Evolutionary conservation across 2,329 filamentous ascomycete genomes (phyloP).

Genomic region (Fusarium clavum): DNA sequence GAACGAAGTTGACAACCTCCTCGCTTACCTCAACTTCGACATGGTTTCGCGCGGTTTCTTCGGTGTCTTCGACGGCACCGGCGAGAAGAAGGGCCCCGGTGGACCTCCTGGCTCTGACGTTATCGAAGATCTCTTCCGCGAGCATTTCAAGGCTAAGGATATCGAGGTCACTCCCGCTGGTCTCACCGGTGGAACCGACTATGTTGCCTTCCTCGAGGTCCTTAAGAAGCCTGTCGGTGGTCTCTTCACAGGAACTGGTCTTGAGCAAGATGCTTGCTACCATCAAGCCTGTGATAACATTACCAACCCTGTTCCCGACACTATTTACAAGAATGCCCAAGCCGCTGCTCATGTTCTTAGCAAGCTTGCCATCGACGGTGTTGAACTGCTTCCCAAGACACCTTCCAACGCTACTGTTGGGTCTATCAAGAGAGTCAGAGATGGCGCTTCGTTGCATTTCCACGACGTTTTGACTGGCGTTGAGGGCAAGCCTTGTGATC

Average conservation of each 20-base stretch:
- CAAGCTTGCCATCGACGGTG: conserved; percentile 40
- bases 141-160: conserved; percentile 50
- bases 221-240: conserved; percentile 65
- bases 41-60: conserved; percentile 54
- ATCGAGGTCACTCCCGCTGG: conserved; percentile 46
- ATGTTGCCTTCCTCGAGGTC: conserved; percentile 68
- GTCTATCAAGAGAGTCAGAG: conserved; percentile 31
- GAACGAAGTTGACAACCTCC: conserved; percentile 50
- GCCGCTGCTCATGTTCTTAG: conserved; percentile 61
- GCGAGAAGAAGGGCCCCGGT: conserved; percentile 52
- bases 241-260: conserved; percentile 65
- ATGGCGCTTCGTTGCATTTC: conserved; percentile 36
- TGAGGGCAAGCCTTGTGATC: conserved; percentile 40
- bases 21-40: conserved; percentile 57
- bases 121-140: conserved; percentile 50
- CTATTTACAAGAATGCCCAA: conserved; percentile 46
- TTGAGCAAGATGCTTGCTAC: conserved; percentile 46
- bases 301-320: conserved; percentile 53
- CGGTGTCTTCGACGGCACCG: conserved; percentile 52
- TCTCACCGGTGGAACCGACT: conserved; percentile 66
- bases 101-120: conserved; percentile 50
- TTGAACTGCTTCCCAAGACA: conserved; percentile 42
- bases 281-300: conserved; percentile 55
- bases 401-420: conserved; percentile 33
- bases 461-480: conserved; percentile 24